Evolutionary conservation across 208 protist species (phyloP), one percentile per base, ranked within the genome.

Genomic region (Novymonas esmeraldas): DNA sequence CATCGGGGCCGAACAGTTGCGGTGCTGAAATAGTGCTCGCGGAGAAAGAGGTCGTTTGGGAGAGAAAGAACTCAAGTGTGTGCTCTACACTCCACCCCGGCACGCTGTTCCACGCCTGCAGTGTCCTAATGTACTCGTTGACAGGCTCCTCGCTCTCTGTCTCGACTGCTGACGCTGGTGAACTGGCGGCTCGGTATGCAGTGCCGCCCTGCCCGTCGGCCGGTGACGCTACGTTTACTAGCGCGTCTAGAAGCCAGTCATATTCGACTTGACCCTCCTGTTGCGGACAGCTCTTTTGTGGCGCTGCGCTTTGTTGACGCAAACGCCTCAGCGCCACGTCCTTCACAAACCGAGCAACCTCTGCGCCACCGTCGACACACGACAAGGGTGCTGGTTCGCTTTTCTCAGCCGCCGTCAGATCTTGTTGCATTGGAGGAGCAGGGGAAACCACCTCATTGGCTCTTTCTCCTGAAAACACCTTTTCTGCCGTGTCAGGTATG

Each of bases 31-130:
- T 22, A 0, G 52, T 74, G 39, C 69, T 63, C 6, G 26, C 54
- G 1, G 69, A 74, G 34, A 74, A 74, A 6, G 69, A 66, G 18
- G 60, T 74, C 16, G 69, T 74, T 59, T 66, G 39, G 2, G 60
- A 39, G 13, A 74, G 34, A n/a, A 59, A 74, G 41, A 54, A 68
- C 5, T 41, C 22, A 6, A 74, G n/a, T 22, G 69, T 51, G 14
- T 39, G 18, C 24, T 18, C 38, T 5, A 67, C 18, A 26, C 31
- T 55, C 57, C 51, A 73, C 2, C 36, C 36, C 6, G 50, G 56
- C 6, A 38, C 68, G 29, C 0, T 45, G 26, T 74, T 74, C 69
- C 69, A 74, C 22, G 69, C 59, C 33, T 74, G 60, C 11, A 74
- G 51, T 13, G 44, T 62, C 24, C 13, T 44, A 24, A 74, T 41